These are phyloP conservation scores for Dactylella cylindrospora DNA, from an alignment of 2,329 filamentous ascomycete species.

Conservation along the genomic window DNA sequence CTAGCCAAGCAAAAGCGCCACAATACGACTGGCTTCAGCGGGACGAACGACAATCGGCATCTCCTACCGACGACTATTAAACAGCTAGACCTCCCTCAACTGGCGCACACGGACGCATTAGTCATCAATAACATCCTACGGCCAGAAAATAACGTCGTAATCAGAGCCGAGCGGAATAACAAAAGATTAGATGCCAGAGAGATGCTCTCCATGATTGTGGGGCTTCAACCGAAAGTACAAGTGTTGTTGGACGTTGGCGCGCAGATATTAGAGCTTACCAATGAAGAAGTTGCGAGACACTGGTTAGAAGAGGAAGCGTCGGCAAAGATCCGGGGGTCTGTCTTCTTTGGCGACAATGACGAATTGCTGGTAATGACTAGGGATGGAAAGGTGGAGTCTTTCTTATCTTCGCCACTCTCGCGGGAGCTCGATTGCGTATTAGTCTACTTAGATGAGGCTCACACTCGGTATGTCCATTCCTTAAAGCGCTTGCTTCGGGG, in stretches of 20 bases:
- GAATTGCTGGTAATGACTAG: conserved; percentile 60
- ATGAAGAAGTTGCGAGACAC: conserved; percentile 57
- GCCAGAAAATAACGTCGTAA: conserved; percentile 14
- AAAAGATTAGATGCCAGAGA: conserved; percentile 47
- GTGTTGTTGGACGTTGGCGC: conserved; percentile 73
- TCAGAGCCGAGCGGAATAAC: conserved; percentile 48
- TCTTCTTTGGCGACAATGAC: conserved; percentile 63
- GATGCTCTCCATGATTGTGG: conserved; percentile 56
- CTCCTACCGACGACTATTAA: conserved; percentile 61
- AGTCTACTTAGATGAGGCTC: conserved; percentile 69
- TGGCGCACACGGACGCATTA: conserved; percentile 67
- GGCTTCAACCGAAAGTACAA: conserved; percentile 53
- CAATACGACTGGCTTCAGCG: conserved; percentile 66
- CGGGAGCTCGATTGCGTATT: conserved; percentile 62
- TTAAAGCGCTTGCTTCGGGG: neutral
- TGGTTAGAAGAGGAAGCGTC: conserved; percentile 56
- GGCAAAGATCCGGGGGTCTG: conserved; percentile 51
- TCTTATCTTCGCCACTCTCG: conserved; percentile 63
- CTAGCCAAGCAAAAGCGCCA: conserved; percentile 56
- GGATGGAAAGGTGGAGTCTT: conserved; percentile 53
- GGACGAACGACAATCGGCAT: conserved; percentile 66
- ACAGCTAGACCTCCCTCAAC: conserved; percentile 60
- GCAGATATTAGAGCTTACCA: conserved; percentile 66
- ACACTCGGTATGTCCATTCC: conserved; percentile 69
- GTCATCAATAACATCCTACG: conserved; percentile 56